These are phyloP conservation scores for Alternaria arborescens DNA, from an alignment of 2,329 filamentous ascomycete genomes.

Conservation along the genomic window DNA sequence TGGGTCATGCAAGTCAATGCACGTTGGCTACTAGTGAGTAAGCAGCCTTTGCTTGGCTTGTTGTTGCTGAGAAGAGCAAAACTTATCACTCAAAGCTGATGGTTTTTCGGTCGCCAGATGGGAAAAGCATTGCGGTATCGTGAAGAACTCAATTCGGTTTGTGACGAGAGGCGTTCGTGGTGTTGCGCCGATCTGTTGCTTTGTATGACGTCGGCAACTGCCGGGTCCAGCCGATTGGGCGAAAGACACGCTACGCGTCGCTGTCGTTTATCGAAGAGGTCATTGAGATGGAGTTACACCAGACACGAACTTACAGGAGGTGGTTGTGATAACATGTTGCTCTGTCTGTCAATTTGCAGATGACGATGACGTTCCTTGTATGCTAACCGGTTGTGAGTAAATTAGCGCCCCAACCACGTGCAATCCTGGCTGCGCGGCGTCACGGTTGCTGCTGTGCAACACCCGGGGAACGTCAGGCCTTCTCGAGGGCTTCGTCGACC, in stretches of 20 bases:
- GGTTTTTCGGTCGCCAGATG: neutral
- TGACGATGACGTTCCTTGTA: neutral
- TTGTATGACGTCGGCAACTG: conserved; percentile 6
- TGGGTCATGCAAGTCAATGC: conserved; percentile 3
- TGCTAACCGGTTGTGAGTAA: neutral
- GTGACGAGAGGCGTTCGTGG: conserved; percentile 1
- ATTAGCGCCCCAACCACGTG: neutral
- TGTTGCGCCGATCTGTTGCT: conserved; percentile 4
- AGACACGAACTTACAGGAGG: neutral
- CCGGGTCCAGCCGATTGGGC: conserved; percentile 9
- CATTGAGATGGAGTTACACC: neutral
- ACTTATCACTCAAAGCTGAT: too few relatives aligned
- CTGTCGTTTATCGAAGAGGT: neutral
- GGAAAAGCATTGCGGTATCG: neutral
- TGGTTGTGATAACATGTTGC: neutral
- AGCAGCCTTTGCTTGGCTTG: conserved; percentile 1
- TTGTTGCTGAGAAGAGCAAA: neutral
- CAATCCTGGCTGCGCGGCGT: conserved; percentile 1
- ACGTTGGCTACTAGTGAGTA: conserved; percentile 2
- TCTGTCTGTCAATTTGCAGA: neutral
- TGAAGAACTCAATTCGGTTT: neutral
- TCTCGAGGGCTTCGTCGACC: conserved; percentile 5
- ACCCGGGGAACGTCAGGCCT: conserved; percentile 7
- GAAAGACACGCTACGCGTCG: neutral
- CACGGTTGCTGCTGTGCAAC: conserved; percentile 13